Base-by-base conservation (phyloP, 2,329 filamentous ascomycete genomes). In the Ophiostoma triangulosporum region DNA sequence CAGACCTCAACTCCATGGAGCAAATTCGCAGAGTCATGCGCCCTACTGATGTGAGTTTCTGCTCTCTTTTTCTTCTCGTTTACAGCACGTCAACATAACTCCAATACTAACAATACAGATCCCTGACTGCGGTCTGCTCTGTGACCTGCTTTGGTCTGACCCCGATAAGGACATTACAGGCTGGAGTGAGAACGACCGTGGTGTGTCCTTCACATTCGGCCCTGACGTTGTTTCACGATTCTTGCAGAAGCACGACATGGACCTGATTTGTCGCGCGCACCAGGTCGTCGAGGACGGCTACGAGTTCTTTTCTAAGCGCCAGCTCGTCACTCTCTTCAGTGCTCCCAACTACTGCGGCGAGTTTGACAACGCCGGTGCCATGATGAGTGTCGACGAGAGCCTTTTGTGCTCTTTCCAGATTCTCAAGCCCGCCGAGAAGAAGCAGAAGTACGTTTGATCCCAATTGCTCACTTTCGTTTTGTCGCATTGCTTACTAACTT, bases 371-470 rank as follows among this genome's bases (percentile, higher is more conserved):
- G 91, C 91, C 52, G 93, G 93, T 68, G 93, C 93, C 60, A 97
- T 98, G 91, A 97, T 98, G 93, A 96, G 90, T 67, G 93, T 98
- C 36, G 93, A 97, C 68, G 93, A 97, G 77, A 96, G 90, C 70
- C 74, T 98, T 70, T 78, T 98, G 65, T 98, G 93, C 78, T 96
- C 90, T 59, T 98, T 98, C 84, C 93, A 95, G 88, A 97, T 98
- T 68, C 79, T 98, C 76, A 98, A 97, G 78, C 93, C 93, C 66
- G 93, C 93, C 71, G 93, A 98, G 81, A 98, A 98, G 84, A 98
- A 98, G 84, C 91, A 96, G 88, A 97, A 97, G 90, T 97, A 95
- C 78, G 90, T 94, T 68, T 79, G 32, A 12, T 35, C 14, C 29
- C 29, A 14, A 4, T 35, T 35, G 9, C 32, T 27, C 76, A 77